Percentiles rank a stretch among this genome's conserved stretches.
phyloP scores from a whole-genome alignment of 176 grass and related monocot genomes.

The Triticum timopheevii region DNA sequence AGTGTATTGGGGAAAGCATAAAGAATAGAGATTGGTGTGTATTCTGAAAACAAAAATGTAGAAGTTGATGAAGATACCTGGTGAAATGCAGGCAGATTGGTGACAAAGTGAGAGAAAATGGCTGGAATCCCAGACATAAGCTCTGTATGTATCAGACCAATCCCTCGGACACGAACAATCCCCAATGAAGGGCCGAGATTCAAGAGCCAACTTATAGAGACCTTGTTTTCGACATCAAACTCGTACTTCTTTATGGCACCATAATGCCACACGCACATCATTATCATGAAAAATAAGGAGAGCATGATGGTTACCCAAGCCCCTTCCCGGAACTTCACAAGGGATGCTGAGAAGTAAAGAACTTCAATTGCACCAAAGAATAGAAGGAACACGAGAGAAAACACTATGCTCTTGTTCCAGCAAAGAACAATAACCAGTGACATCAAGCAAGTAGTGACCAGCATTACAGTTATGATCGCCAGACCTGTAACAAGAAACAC shows the following conservation, averaged over 20 bases:
- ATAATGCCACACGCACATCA: slow-evolving; percentile 95
- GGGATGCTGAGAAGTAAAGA: slow-evolving; percentile 76
- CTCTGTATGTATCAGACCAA: slow-evolving; percentile 89
- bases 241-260: slow-evolving; percentile 77
- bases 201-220: slow-evolving; percentile 81
- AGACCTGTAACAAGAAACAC: slow-evolving; percentile 51
- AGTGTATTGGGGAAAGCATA: not conserved
- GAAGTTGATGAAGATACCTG: slow-evolving; percentile 48
- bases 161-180: slow-evolving; percentile 79
- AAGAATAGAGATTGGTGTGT: not conserved
- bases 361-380: slow-evolving; percentile 82
- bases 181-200: slow-evolving; percentile 81
- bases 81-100: slow-evolving; percentile 96
- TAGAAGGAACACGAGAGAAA: slow-evolving; percentile 58
- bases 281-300: slow-evolving; percentile 69
- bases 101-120: slow-evolving; percentile 95
- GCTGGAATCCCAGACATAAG: slow-evolving; percentile 82
- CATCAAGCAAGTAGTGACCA: slow-evolving; percentile 95
- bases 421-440: slow-evolving; percentile 80
- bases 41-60: not conserved
- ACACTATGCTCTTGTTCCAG: slow-evolving; percentile 77
- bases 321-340: slow-evolving; percentile 85
- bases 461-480: slow-evolving; percentile 90
- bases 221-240: slow-evolving; percentile 92
- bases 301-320: slow-evolving; percentile 88